Conservation (phyloP, 768 basidiomycete species). For the Exidia glandulosa region DNA sequence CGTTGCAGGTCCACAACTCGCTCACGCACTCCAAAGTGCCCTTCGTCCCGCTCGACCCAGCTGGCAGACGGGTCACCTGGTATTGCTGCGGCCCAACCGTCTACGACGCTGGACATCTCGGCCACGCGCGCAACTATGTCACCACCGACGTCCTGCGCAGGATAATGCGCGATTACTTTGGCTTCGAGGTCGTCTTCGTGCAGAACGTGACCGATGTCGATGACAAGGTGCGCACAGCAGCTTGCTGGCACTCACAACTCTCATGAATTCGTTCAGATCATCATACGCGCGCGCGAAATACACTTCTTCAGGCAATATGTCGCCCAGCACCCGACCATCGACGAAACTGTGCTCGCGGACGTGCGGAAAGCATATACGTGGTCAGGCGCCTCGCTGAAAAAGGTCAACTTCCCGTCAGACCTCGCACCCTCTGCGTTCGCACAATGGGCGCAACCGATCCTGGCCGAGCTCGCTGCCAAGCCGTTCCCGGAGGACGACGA, state of each 20-base stretch:
- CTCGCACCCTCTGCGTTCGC: neutral
- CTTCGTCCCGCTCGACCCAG: slow-evolving; percentile 3
- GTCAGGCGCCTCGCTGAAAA: neutral
- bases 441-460: neutral
- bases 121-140: slow-evolving; percentile 96
- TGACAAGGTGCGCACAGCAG: slow-evolving; percentile 63
- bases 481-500: neutral
- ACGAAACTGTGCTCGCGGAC: neutral
- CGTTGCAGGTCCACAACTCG: neutral
- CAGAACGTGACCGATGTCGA: slow-evolving; percentile 99
- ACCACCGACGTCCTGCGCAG: slow-evolving; percentile 86
- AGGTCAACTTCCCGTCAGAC: neutral
- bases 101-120: slow-evolving; percentile 97
- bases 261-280: slow-evolving; percentile 56
- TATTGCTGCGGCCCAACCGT: slow-evolving; percentile 99
- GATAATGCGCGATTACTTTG: slow-evolving; percentile 91
- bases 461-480: neutral
- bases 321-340: neutral
- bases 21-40: slow-evolving; percentile 6
- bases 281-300: slow-evolving; percentile 67
- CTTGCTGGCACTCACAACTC: neutral
- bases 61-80: slow-evolving; percentile 81
- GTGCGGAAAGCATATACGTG: neutral
- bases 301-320: slow-evolving; percentile 6
- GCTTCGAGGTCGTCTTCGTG: slow-evolving; percentile 95